Evolutionary conservation across 2,329 filamentous ascomycete species (phyloP).

Genomic region (Colletotrichum sp.): DNA sequence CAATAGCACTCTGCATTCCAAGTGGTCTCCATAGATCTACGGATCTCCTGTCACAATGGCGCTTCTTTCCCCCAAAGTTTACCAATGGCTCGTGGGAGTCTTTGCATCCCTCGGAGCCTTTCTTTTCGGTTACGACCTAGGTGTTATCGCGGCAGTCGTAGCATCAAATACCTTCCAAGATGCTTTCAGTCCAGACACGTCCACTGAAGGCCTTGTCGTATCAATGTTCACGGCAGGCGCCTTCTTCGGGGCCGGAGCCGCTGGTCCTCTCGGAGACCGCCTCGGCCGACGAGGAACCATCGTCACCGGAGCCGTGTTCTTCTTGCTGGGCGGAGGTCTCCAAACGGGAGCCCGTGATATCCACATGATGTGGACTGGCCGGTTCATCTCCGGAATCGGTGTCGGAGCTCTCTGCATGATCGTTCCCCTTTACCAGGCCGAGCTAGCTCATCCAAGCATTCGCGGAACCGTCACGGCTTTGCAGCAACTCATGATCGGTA

Average conservation of each 20-base stretch:
- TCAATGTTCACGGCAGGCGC: constrained; percentile 80
- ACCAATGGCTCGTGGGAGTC: constrained; percentile 65
- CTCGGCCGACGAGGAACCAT: constrained; percentile 77
- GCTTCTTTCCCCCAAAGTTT: constrained; percentile 8
- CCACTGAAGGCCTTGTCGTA: constrained; percentile 57
- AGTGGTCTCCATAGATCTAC: neutral
- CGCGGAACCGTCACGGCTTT: constrained; percentile 76
- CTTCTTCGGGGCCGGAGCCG: constrained; percentile 80
- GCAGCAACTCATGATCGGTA: constrained; percentile 83
- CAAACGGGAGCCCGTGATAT: constrained; percentile 69
- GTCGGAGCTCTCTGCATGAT: constrained; percentile 47
- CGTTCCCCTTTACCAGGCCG: constrained; percentile 75
- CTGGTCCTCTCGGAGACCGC: constrained; percentile 77
- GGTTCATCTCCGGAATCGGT: constrained; percentile 70
- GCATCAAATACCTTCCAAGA: constrained; percentile 52
- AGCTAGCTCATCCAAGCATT: constrained; percentile 79
- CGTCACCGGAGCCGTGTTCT: constrained; percentile 74
- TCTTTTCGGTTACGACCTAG: constrained; percentile 81
- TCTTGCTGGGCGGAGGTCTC: constrained; percentile 70
- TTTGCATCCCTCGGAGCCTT: constrained; percentile 76
- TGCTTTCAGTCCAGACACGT: constrained; percentile 48
- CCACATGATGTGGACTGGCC: constrained; percentile 71
- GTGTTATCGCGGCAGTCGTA: constrained; percentile 70
- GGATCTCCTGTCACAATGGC: neutral
- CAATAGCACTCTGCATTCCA: neutral